Evolutionary conservation across 2,329 filamentous ascomycete genomes (phyloP).

Genomic region (Claviceps maximensis): DNA sequence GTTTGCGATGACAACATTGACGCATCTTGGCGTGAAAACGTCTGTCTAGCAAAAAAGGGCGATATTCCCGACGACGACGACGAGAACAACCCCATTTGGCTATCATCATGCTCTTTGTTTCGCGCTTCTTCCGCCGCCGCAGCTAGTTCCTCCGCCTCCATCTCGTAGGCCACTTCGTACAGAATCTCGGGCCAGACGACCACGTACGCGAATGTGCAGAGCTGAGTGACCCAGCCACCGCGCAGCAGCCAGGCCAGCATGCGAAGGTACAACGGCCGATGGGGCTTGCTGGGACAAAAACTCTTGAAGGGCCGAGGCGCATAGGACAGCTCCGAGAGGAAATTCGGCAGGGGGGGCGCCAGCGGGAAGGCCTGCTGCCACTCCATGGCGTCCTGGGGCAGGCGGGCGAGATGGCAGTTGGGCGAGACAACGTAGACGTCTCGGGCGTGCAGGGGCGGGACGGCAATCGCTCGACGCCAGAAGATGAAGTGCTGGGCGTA

Average conservation of each 20-base stretch:
- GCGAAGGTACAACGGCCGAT: constrained; percentile 75
- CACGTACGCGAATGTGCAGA: constrained; percentile 84
- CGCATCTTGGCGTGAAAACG: not conserved
- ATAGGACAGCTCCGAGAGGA: constrained; percentile 71
- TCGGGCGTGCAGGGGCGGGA: constrained; percentile 77
- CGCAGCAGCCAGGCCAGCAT: constrained; percentile 91
- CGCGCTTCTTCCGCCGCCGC: constrained; percentile 14
- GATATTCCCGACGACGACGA: not conserved
- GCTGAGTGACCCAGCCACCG: constrained; percentile 84
- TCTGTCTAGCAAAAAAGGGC: not conserved
- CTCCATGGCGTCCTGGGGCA: constrained; percentile 53
- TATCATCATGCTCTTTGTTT: constrained; percentile 1
- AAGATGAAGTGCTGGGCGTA: constrained; percentile 90
- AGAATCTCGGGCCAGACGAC: constrained; percentile 73
- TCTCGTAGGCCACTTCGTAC: constrained; percentile 60
- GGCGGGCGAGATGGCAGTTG: constrained; percentile 64
- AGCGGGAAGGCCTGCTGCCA: constrained; percentile 75
- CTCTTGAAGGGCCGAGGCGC: constrained; percentile 70
- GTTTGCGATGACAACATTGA: not conserved
- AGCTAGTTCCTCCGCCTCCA: constrained; percentile 51
- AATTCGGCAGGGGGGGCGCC: constrained; percentile 69
- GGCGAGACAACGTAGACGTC: constrained; percentile 88
- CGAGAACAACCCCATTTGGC: not conserved
- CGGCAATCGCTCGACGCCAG: constrained; percentile 85
- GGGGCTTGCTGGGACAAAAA: constrained; percentile 76